These are phyloP conservation scores for Fusarium pininemorale DNA, from an alignment of 2,329 filamentous ascomycete genomes.

Conservation along the genomic window DNA sequence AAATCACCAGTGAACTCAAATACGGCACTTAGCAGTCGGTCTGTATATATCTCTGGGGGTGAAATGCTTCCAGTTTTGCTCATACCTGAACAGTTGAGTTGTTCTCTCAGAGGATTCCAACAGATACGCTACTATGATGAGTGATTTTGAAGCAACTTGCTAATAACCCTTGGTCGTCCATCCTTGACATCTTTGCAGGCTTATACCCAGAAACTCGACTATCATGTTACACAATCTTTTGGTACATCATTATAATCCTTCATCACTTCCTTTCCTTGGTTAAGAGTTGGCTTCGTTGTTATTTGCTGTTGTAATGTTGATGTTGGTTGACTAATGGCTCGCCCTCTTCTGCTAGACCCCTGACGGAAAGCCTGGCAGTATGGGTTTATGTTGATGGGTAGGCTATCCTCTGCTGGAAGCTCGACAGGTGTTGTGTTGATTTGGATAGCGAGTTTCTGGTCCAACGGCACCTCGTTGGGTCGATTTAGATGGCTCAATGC, in stretches of 20 bases:
- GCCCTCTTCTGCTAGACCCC: background rate
- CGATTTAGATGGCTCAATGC: background rate
- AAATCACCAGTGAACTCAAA: background rate
- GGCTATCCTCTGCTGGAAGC: background rate
- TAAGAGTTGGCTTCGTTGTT: background rate
- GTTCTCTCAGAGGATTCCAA: too few species aligned
- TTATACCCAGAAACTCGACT: background rate
- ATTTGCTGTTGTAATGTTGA: background rate
- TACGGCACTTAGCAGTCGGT: too few species aligned
- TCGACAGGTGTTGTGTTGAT: conserved; percentile 19
- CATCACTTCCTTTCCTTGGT: background rate
- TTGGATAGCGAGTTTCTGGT: conserved; percentile 2
- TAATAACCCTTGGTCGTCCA: background rate
- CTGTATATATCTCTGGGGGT: background rate
- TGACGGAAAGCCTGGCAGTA: background rate
- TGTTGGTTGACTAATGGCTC: background rate
- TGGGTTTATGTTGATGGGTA: background rate
- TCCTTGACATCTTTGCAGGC: background rate
- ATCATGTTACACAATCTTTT: background rate
- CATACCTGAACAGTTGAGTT: background rate
- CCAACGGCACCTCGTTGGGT: background rate
- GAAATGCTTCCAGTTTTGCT: background rate
- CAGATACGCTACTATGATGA: too few species aligned
- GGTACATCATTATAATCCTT: background rate
- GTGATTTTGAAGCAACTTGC: too few species aligned